Evolutionary conservation across 2,329 filamentous ascomycete species (phyloP).

Genomic region (Pseudogymnoascus sp.): DNA sequence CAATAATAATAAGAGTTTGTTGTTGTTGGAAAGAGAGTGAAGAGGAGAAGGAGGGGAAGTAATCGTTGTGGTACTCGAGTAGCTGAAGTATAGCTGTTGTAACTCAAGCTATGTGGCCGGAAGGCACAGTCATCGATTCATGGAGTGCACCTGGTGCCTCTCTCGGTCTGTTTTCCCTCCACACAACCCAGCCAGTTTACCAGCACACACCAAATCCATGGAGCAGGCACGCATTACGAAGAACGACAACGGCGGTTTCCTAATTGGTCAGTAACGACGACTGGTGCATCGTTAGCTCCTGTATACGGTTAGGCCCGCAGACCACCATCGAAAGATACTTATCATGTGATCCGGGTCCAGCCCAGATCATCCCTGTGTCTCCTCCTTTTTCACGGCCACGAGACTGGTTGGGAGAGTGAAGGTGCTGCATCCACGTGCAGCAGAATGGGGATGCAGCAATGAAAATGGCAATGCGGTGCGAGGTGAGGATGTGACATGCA

Average conservation of each 20-base stretch:
- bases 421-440: background rate
- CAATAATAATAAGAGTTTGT: background rate
- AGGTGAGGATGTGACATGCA: constrained; percentile 5
- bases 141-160: background rate
- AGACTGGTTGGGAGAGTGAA: background rate
- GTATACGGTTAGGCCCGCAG: background rate
- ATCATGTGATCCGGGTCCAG: background rate
- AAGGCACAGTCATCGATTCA: constrained; percentile 3
- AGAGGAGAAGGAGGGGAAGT: background rate
- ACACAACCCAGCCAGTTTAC: background rate
- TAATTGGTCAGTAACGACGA: background rate
- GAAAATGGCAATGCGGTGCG: background rate
- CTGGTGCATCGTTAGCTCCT: constrained; percentile 5
- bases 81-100: background rate
- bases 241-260: background rate
- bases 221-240: background rate
- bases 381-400: background rate
- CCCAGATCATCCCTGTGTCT: background rate
- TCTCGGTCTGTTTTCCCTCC: background rate
- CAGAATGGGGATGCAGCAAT: background rate
- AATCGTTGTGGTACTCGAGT: background rate
- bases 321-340: background rate
- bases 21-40: background rate
- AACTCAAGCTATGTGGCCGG: background rate
- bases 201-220: background rate